Evolutionary conservation across 108 stramenopile species (phyloP), one percentile per base, ranked within the genome.

Genomic region (Conticribra guillardii): DNA sequence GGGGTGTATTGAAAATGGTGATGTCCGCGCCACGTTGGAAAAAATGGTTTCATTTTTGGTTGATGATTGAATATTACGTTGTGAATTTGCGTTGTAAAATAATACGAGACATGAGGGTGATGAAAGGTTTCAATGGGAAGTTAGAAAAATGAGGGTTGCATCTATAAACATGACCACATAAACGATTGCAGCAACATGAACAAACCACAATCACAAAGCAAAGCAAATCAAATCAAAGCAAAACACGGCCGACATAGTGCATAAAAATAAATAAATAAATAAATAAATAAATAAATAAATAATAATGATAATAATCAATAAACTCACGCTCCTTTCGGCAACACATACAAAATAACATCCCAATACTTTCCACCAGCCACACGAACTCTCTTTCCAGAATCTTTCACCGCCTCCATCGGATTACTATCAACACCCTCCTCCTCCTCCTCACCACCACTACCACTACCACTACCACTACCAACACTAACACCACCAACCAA

Each of bases 311-410:
- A n/a, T 3, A 64, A 50, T 24, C 34, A 7, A 15, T 19, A 33
- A 44, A 60, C 74, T 69, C 33, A 64, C 77, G 77, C 47, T 51
- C 65, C 69, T 49, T 55, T 74, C 2, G 91, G 91, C 48, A 92
- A 64, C 16, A 86, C 72, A 78, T 92, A 87, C 23, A 92, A 55
- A n/a, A 92, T 79, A 50, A 80, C 73, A 68, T 92, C 91, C 88
- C 88, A 92, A 65, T 92, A 67, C 33, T 81, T 69, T 19, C 87
- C 88, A 44, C 87, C 83, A 0, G 83, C 83, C 24, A 92, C 28
- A 11, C 88, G 78, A 55, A 74, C 59, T 65, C 82, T 31, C 69
- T 41, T 72, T 19, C 78, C 41, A 16, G 29, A 21, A 29, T 27
- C 46, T 49, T 46, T 62, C 4, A 1, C 58, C 14, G 23, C 52